Evolutionary conservation across 257 asterid species (phyloP).

Genomic region (Ocimum tenuiflorum): DNA sequence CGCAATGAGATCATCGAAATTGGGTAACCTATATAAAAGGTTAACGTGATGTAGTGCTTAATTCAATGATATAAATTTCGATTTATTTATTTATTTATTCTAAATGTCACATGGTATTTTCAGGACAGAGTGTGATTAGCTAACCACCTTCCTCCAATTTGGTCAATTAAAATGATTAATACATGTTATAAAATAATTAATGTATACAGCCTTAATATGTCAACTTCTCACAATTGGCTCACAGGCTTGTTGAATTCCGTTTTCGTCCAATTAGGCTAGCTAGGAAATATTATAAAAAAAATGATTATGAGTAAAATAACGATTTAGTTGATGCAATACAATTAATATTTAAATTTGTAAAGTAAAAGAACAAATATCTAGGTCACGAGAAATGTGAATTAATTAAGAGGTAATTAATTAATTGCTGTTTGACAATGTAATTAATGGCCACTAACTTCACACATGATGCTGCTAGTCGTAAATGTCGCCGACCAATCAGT

Average conservation of each 20-base stretch:
- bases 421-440: conserved; percentile 10
- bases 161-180: not conserved
- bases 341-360: not conserved
- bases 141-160: conserved; percentile 5
- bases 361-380: not conserved
- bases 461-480: conserved; percentile 21
- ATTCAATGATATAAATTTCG: no score
- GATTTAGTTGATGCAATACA: no score
- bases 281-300: no score
- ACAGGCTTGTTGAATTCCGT: not conserved
- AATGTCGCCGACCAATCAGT: conserved; percentile 25
- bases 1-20: no score
- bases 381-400: no score
- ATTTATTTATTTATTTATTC: no score
- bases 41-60: no score
- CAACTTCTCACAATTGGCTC: conserved; percentile 19
- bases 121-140: conserved; percentile 17
- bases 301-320: no score
- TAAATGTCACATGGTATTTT: conserved; percentile 10
- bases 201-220: not conserved
- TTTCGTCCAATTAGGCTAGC: not conserved
- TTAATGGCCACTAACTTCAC: conserved; percentile 21
- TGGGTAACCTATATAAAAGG: no score
- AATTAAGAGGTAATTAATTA: no score
- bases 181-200: not conserved